A percentile compares a stretch with the other conserved stretches of the same genome.
phyloP scores from a whole-genome alignment of 257 asterid species.

The Coffea canephora region DNA sequence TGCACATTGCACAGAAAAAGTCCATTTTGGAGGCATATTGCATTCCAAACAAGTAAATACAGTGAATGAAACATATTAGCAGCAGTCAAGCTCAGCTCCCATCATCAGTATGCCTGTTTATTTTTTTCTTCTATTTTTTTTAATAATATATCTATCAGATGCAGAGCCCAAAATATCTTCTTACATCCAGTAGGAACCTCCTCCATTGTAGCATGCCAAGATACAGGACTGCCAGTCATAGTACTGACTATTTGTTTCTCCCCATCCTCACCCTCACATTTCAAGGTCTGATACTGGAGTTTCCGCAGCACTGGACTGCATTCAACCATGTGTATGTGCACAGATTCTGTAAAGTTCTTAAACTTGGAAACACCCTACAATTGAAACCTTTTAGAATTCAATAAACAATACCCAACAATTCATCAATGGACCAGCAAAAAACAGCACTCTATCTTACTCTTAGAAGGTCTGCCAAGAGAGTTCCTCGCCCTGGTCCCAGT shows the following conservation, averaged over 20 bases:
- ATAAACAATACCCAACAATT: neutral
- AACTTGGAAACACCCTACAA: constrained; percentile 72
- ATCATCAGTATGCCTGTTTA: neutral
- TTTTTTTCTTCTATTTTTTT: neutral
- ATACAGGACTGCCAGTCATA: constrained; percentile 66
- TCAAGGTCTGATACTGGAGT: constrained; percentile 74
- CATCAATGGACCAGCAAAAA: neutral
- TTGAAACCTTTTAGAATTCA: neutral
- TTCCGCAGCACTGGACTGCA: constrained; percentile 83
- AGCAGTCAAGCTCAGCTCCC: neutral
- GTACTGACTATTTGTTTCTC: constrained; percentile 47
- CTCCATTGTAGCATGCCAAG: constrained; percentile 89
- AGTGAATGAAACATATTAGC: neutral
- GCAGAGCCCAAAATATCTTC: constrained; percentile 1
- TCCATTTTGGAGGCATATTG: neutral
- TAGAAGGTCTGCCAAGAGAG: constrained; percentile 91
- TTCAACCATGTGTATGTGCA: constrained; percentile 89
- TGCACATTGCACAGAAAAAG: neutral
- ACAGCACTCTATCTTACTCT: constrained; percentile 47
- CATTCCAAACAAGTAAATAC: neutral
- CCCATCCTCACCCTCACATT: constrained; percentile 45
- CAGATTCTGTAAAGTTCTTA: constrained; percentile 64
- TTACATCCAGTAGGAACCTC: constrained; percentile 94
- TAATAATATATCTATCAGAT: too few relatives aligned
- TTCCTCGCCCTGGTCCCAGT: constrained; percentile 99